phyloP scores from a whole-genome alignment of 2,329 filamentous ascomycete species.

The Paracamarosporium sp. region DNA sequence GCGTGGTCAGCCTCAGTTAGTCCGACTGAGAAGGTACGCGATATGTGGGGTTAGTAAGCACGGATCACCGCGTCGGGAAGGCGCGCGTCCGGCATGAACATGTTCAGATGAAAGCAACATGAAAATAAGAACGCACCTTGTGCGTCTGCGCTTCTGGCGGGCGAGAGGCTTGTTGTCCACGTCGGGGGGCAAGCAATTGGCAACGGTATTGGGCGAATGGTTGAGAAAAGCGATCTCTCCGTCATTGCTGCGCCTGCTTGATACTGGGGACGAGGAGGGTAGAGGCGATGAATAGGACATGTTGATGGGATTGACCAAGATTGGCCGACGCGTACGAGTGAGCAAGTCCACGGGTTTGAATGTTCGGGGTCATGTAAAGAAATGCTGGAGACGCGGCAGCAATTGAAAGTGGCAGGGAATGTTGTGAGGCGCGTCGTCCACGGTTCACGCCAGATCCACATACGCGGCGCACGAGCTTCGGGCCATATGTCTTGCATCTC shows the following conservation, averaged over 20 bases:
- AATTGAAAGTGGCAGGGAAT: slow-evolving; percentile 7
- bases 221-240: slow-evolving; percentile 63
- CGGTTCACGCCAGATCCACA: slow-evolving; percentile 1
- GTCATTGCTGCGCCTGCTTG: slow-evolving; percentile 33
- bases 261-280: slow-evolving; percentile 14
- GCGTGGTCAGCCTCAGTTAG: slow-evolving; percentile 28
- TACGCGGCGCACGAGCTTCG: slow-evolving; percentile 3
- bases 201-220: slow-evolving; percentile 64
- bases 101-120: slow-evolving; percentile 14
- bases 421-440: slow-evolving; percentile 10
- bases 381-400: background rate
- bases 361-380: background rate
- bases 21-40: background rate
- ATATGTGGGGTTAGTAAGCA: background rate
- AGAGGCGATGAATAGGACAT: slow-evolving; percentile 24
- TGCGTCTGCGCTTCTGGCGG: slow-evolving; percentile 67
- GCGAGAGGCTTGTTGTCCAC: slow-evolving; percentile 66
- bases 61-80: slow-evolving; percentile 35
- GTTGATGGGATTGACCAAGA: background rate
- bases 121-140: slow-evolving; percentile 57
- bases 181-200: slow-evolving; percentile 62
- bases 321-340: background rate
- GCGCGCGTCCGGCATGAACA: slow-evolving; percentile 22
- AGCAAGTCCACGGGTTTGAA: background rate
- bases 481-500: slow-evolving; percentile 5